Percentiles rank a stretch among this genome's conserved stretches.
These are phyloP conservation scores for Lobosporangium transversale DNA, from an alignment of 192 early-diverging fungal genomes.

Conservation along the genomic window DNA sequence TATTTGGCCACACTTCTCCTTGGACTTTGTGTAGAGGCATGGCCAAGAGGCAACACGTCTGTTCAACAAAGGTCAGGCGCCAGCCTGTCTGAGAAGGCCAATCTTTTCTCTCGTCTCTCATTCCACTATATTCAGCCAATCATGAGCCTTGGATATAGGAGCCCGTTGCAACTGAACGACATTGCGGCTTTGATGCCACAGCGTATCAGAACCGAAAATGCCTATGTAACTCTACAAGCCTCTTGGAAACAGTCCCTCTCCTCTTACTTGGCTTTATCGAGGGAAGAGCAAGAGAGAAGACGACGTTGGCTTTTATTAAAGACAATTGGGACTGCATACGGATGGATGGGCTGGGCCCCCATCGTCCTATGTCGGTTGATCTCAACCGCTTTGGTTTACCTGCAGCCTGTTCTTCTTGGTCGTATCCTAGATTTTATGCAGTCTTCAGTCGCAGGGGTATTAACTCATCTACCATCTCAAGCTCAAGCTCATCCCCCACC, in stretches of 20 bases:
- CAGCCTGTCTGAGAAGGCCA: slow-evolving; percentile 37
- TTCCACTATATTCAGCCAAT: slow-evolving; percentile 41
- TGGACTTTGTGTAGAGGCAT: slow-evolving; percentile 21
- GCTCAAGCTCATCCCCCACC: too few species aligned
- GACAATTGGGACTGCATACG: slow-evolving; percentile 13
- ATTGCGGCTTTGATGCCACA: slow-evolving; percentile 30
- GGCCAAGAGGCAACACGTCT: slow-evolving; percentile 21
- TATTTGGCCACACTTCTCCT: slow-evolving; percentile 11
- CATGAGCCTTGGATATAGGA: slow-evolving; percentile 30
- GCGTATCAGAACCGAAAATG: slow-evolving; percentile 20
- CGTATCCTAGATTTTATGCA: slow-evolving; percentile 33
- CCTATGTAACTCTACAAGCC: slow-evolving; percentile 5
- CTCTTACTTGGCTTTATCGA: not conserved
- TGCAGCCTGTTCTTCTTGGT: slow-evolving; percentile 28
- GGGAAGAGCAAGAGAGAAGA: not conserved
- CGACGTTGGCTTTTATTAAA: slow-evolving; percentile 23
- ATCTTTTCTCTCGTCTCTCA: slow-evolving; percentile 34
- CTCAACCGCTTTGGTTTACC: slow-evolving; percentile 24
- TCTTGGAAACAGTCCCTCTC: slow-evolving; percentile 10
- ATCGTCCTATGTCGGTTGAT: slow-evolving; percentile 17
- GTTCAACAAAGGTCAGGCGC: slow-evolving; percentile 23
- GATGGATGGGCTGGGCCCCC: slow-evolving; percentile 27
- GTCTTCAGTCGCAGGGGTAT: not conserved
- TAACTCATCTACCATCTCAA: slow-evolving; percentile 1
- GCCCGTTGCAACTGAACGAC: slow-evolving; percentile 15